Base-by-base conservation (phyloP, 345 rosid genomes). In the Moricandia moricandioides region DNA sequence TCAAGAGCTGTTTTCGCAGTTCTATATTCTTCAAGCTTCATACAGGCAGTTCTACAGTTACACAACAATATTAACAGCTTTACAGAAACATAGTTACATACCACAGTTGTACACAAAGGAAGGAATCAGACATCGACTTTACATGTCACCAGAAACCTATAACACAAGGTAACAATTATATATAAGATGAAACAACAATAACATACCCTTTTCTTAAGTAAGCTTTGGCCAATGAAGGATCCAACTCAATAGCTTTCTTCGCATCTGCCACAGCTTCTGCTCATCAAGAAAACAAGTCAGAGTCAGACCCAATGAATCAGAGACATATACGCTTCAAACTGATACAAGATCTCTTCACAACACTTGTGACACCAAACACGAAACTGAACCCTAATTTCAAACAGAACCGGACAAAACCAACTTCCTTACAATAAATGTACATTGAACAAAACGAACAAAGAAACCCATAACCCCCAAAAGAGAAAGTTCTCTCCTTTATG, bases 191-290 rank as follows among this genome's bases (percentile, higher is more conserved):
- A 60, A 27, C 0, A 51, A 27, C n/a, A 37, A 62, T 6, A 39
- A 0, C 88, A 71, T 73, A 92, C 99, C 86, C 99, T 67, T 92
- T 96, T 34, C 98, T 88, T 67, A 88, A 69, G 80, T 91, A 92
- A 5, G 97, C 93, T 84, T 87, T 96, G 14, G 90, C 59, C 89
- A 88, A 57, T 5, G 85, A 69, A 6, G 87, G 76, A 39, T 89
- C 93, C 91, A 92, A 82, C 81, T 84, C 86, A 62, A 92, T 85
- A 29, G 99, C 95, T 82, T 77, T 83, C 70, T 71, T 87, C 0
- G 98, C 89, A 84, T 92, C 99, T 54, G 88, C 87, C 59, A 92
- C 93, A 13, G 95, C 96, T 82, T 88, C 99, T 96, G 85, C 80
- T 68, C 57, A 82, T 18, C 18, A 12, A 72, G 34, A 47, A 26